Conservation (phyloP, 106 monocot genomes). For the Acorus gramineus region DNA sequence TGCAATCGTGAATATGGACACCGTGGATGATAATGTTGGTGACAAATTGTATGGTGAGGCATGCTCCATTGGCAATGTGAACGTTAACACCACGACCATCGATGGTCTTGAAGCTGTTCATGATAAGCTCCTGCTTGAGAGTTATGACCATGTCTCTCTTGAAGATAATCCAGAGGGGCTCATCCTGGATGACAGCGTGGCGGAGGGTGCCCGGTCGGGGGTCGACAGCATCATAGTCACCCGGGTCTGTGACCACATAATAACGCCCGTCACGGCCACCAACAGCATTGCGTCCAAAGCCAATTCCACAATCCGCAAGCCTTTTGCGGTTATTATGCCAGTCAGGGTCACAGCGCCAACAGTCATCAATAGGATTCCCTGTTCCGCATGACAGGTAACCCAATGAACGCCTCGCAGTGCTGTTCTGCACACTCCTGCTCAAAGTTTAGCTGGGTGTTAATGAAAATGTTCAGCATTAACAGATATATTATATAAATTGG, state of each 20-base stretch:
- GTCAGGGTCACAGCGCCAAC: slow-evolving; percentile 38
- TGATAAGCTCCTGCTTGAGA: slow-evolving; percentile 4
- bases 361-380: slow-evolving; percentile 43
- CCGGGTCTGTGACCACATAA: background rate
- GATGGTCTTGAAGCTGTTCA: no score
- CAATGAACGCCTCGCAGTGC: slow-evolving; percentile 2
- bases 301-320: slow-evolving; percentile 37
- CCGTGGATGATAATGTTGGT: slow-evolving; percentile 10
- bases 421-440: slow-evolving; percentile 1
- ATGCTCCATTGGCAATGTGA: slow-evolving; percentile 8
- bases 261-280: slow-evolving; percentile 14
- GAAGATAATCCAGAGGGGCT: slow-evolving; percentile 27
- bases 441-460: background rate
- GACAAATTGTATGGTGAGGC: slow-evolving; percentile 7
- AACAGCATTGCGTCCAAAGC: slow-evolving; percentile 15
- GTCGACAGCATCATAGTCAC: slow-evolving; percentile 20
- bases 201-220: slow-evolving; percentile 37
- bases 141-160: slow-evolving; percentile 11
- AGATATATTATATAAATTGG: no score
- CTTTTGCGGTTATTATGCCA: slow-evolving; percentile 42
- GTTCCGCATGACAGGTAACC: slow-evolving; percentile 16
- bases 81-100: slow-evolving; percentile 6
- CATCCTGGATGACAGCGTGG: slow-evolving; percentile 30
- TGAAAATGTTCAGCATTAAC: no score
- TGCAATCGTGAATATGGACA: slow-evolving; percentile 8